Conservation (phyloP, 257 asterid genomes). For the Nicotiana obtusifolia region DNA sequence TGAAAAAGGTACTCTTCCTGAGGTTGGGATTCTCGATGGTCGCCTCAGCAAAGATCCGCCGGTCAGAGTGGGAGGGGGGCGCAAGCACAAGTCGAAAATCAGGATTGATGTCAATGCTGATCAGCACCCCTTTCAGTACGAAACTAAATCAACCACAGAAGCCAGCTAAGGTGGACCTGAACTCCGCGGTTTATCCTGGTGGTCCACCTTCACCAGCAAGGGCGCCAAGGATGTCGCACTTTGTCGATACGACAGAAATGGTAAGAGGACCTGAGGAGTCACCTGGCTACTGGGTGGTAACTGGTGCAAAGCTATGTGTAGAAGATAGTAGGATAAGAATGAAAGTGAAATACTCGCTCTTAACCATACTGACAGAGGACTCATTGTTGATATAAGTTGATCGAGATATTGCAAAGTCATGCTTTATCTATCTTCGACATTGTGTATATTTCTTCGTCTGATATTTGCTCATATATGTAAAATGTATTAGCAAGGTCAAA, state of each 20-base stretch:
- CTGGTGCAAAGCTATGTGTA: constrained; percentile 82
- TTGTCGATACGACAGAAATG: constrained; percentile 84
- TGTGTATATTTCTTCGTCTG: constrained; percentile 2
- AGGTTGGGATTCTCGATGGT: constrained; percentile 88
- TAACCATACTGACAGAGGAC: constrained; percentile 74
- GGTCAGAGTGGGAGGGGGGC: constrained; percentile 95
- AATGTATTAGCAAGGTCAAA: not conserved
- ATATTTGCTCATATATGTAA: not conserved
- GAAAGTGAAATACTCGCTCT: constrained; percentile 68
- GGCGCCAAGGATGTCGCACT: constrained; percentile 75
- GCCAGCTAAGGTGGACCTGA: constrained; percentile 59
- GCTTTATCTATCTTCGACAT: constrained; percentile 4
- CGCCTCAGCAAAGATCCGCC: constrained; percentile 58
- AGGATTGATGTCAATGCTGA: constrained; percentile 70
- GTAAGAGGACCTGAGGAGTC: constrained; percentile 79
- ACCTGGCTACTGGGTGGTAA: constrained; percentile 94
- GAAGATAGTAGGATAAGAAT: constrained; percentile 69
- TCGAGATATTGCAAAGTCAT: not conserved
- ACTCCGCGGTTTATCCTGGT: constrained; percentile 80
- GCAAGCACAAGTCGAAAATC: constrained; percentile 54
- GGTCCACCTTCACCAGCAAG: constrained; percentile 82
- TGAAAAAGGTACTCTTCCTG: constrained; percentile 82
- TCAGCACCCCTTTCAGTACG: constrained; percentile 63
- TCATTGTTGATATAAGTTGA: constrained; percentile 45
- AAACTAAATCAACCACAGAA: constrained; percentile 46